Conservation (phyloP, 257 asterid genomes). For the Nicotiana otophora region DNA sequence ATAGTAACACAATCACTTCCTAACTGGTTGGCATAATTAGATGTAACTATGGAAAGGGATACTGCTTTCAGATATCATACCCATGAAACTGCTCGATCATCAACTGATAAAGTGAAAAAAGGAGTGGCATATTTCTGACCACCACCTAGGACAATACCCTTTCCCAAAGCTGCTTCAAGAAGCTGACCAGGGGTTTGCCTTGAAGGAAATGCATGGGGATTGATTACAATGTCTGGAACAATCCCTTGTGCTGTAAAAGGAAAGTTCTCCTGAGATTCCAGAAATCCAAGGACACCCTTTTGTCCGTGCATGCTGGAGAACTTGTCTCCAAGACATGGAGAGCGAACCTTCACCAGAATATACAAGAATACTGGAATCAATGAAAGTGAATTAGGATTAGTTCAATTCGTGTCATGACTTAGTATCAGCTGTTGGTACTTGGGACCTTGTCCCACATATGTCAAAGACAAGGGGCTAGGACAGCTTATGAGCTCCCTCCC, state of each 20-base stretch:
- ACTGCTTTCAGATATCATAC: constrained; percentile 25
- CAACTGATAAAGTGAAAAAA: constrained; percentile 66
- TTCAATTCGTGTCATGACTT: neutral
- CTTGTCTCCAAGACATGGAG: constrained; percentile 89
- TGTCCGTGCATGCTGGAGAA: constrained; percentile 98
- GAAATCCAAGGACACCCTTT: constrained; percentile 90
- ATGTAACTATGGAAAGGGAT: neutral
- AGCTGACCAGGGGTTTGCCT: constrained; percentile 98
- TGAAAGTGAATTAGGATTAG: neutral
- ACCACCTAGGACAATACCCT: constrained; percentile 87
- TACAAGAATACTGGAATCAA: neutral
- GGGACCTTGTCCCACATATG: neutral
- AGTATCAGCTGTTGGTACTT: neutral
- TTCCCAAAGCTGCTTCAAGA: constrained; percentile 80
- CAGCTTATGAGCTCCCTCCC: neutral
- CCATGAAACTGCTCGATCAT: constrained; percentile 79
- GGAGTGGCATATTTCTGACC: constrained; percentile 79
- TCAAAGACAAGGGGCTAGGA: constrained; percentile 1
- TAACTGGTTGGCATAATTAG: neutral
- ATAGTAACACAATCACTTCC: neutral
- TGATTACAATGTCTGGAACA: constrained; percentile 92
- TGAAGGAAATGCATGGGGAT: constrained; percentile 96
- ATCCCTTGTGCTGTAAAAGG: constrained; percentile 80
- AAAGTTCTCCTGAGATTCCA: constrained; percentile 87
- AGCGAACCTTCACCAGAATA: constrained; percentile 63